Conservation (phyloP, 1,284 basidiomycete genomes). For the Cryptococcus maquisensis region DNA sequence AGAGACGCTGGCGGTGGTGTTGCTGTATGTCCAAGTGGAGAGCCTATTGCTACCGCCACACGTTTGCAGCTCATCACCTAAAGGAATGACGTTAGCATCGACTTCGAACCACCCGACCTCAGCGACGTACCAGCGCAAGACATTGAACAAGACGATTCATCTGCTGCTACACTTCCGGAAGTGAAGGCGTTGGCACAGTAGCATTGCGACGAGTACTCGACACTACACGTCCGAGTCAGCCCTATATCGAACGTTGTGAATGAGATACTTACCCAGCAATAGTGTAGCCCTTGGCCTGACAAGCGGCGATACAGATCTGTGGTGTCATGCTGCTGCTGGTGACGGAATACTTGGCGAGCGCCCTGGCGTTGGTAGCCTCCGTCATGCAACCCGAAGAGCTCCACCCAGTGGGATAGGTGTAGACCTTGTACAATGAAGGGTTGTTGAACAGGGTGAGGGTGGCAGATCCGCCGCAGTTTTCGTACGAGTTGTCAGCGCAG, state of each 20-base stretch:
- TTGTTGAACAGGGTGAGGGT: slow-evolving; percentile 54
- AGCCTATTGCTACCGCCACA: slow-evolving; percentile 36
- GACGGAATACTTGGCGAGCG: slow-evolving; percentile 25
- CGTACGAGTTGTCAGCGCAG: slow-evolving; percentile 25
- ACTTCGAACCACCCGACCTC: background rate
- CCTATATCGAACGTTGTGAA: too few species aligned
- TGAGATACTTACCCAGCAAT: slow-evolving; percentile 20
- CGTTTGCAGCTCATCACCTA: slow-evolving; percentile 26
- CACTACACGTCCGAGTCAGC: too few species aligned
- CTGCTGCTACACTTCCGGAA: slow-evolving; percentile 10
- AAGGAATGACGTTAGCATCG: background rate
- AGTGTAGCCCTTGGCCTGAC: slow-evolving; percentile 22
- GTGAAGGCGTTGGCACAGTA: slow-evolving; percentile 34
- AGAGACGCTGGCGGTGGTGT: slow-evolving; percentile 18
- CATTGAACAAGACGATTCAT: slow-evolving; percentile 23
- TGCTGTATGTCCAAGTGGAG: slow-evolving; percentile 17
- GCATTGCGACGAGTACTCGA: slow-evolving; percentile 37
- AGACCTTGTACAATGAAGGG: slow-evolving; percentile 51
- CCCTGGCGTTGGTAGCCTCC: slow-evolving; percentile 24
- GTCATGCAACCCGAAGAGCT: slow-evolving; percentile 27
- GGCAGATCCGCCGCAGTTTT: slow-evolving; percentile 32
- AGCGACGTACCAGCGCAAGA: slow-evolving; percentile 21
- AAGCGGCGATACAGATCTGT: slow-evolving; percentile 21
- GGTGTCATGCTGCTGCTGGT: slow-evolving; percentile 25
- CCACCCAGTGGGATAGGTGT: slow-evolving; percentile 30